Evolutionary conservation across 441 rosid species (phyloP).

Genomic region (Capsella rubella): DNA sequence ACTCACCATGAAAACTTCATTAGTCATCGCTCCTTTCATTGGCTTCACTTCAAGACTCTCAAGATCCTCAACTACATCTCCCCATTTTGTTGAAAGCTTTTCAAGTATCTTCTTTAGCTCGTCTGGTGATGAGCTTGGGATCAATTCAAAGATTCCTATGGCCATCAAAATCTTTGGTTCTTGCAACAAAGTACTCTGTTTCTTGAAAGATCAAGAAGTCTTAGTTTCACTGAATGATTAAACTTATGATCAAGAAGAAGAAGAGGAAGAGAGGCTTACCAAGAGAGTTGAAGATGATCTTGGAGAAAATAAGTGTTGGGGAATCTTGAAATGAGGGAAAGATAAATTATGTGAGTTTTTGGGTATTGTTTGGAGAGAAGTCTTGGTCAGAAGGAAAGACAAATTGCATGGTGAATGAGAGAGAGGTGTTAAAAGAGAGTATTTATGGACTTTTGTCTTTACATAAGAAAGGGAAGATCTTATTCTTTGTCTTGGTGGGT

Average conservation of each 20-base stretch:
- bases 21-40: conserved; percentile 61
- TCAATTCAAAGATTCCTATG: conserved; percentile 55
- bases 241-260: conserved; percentile 12
- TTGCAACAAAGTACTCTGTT: conserved; percentile 19
- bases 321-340: conserved; percentile 3
- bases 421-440: conserved; percentile 30
- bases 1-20: conserved; percentile 59
- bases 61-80: conserved; percentile 62
- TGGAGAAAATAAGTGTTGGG: background rate
- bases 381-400: conserved; percentile 35
- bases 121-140: conserved; percentile 61
- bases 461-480: conserved; percentile 21
- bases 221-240: conserved; percentile 1
- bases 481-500: conserved; percentile 33
- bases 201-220: conserved; percentile 21
- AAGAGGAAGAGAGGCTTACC: conserved; percentile 12
- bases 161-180: conserved; percentile 45
- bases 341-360: background rate
- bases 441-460: conserved; percentile 44
- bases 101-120: conserved; percentile 58
- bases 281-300: conserved; percentile 25
- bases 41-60: conserved; percentile 55
- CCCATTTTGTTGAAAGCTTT: conserved; percentile 57
- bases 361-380: conserved; percentile 30
- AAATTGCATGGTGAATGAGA: conserved; percentile 43